Base-by-base conservation (phyloP, 176 grass and related monocot species). In the maize (Zea mays) region DNA sequence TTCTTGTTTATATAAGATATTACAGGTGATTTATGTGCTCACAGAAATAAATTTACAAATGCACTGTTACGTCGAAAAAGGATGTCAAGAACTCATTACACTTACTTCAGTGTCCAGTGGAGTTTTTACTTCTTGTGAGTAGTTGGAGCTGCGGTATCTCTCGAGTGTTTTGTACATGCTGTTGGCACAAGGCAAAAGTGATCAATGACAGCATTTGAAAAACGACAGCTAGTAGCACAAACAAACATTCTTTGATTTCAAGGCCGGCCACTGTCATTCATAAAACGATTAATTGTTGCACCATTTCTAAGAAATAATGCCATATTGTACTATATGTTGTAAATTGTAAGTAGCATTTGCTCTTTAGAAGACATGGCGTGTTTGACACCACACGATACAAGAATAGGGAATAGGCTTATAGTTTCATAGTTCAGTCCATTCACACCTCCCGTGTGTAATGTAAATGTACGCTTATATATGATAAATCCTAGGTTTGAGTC, bases 151-250 rank as follows among this genome's bases (percentile, higher is more conserved):
- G 75, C 87, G 93, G 51, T 93, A 97, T 70, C 83, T 89, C 73
- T 93, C 90, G 6, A 97, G 74, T 67, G 90, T 93, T 74, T 83
- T 97, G 83, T 83, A 84, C 86, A 97, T 97, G 74, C 90, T 97
- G 73, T 56, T 50, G 49, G 10, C 38, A 75, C 50, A 85, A 39
- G 1, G 42, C 1, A 2, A 63, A 69, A 8, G 49, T 49, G 54
- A 52, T 69, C 58, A 67, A 14, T 62, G 14, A 9, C 20, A 17
- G 33, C 1, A 61, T 13, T 34, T 34, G 2, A 62, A 60, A 12
- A 62, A 12, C 8, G 35, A 57, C 3, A 75, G 4, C 5, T 11
- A 12, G 4, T 8, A 17, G 7, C 17, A 57, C n/a, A 19, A 57
- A 20, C 8, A 20, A 8, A 0, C n/a, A 19, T 9, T 1, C 9